Conservation (phyloP, 345 rosid genomes). For the Salix caprea region DNA sequence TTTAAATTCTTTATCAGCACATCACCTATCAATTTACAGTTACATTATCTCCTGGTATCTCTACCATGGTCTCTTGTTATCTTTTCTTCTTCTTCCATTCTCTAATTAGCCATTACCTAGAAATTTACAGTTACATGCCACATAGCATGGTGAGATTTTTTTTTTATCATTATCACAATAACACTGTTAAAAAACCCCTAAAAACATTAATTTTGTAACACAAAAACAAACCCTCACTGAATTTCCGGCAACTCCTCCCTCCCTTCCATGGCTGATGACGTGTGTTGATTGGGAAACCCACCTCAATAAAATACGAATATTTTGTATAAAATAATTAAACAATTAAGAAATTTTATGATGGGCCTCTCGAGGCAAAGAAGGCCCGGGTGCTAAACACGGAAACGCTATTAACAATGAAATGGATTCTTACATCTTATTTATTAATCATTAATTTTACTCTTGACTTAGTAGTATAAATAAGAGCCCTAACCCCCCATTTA, state of each 20-base stretch:
- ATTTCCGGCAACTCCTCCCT: slow-evolving; percentile 1
- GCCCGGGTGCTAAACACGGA: slow-evolving; percentile 39
- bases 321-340: neutral
- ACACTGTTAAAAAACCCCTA: too few relatives aligned
- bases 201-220: too few relatives aligned
- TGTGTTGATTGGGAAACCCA: slow-evolving; percentile 31
- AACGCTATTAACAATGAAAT: too few relatives aligned
- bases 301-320: slow-evolving; percentile 1
- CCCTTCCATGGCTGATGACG: slow-evolving; percentile 25
- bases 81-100: too few relatives aligned
- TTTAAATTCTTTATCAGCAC: too few relatives aligned
- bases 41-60: too few relatives aligned
- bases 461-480: slow-evolving; percentile 53
- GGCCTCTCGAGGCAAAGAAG: slow-evolving; percentile 46
- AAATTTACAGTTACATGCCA: neutral
- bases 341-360: slow-evolving; percentile 23
- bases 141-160: slow-evolving; percentile 23
- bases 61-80: too few relatives aligned
- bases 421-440: too few relatives aligned
- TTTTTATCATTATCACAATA: too few relatives aligned
- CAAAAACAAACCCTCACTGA: too few relatives aligned
- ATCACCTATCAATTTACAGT: too few relatives aligned
- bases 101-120: neutral
- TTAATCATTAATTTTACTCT: neutral
- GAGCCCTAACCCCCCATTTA: slow-evolving; percentile 3